Percentiles rank a stretch among this genome's conserved stretches.
phyloP scores from a whole-genome alignment of 2,329 filamentous ascomycete genomes.

The Fusarium sp. region DNA sequence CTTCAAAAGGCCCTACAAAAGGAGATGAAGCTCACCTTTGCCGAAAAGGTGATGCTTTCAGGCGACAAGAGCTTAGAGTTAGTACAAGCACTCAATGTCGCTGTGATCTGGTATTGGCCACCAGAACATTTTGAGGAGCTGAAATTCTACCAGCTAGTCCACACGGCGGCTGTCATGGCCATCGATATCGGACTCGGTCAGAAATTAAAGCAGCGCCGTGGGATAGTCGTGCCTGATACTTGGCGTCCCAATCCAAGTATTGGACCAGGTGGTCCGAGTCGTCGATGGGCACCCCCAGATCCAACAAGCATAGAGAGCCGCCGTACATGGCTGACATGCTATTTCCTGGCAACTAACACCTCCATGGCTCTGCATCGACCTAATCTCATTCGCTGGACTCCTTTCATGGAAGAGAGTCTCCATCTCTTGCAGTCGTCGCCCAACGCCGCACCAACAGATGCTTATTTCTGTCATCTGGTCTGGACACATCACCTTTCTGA shows the following conservation, averaged over 20 bases:
- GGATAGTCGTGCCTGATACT: conserved; percentile 40
- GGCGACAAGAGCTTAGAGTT: conserved; percentile 87
- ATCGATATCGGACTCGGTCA: conserved; percentile 83
- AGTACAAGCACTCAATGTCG: conserved; percentile 80
- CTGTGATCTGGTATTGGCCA: conserved; percentile 87
- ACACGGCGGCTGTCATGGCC: conserved; percentile 84
- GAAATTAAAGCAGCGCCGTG: conserved; percentile 39
- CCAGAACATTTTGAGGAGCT: conserved; percentile 87
- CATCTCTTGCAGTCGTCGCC: conserved; percentile 66
- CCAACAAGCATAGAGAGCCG: conserved; percentile 67
- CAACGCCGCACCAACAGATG: conserved; percentile 68
- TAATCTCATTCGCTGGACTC: conserved; percentile 69
- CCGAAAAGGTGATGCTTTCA: conserved; percentile 78
- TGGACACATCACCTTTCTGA: conserved; percentile 74
- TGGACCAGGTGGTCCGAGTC: conserved; percentile 40
- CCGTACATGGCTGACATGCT: conserved; percentile 70
- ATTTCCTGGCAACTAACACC: conserved; percentile 69
- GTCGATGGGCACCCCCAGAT: conserved; percentile 60
- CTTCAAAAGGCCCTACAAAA: conserved; percentile 73
- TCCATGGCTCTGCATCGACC: conserved; percentile 72
- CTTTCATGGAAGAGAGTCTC: conserved; percentile 71
- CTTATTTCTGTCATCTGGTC: conserved; percentile 69
- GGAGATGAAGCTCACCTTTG: conserved; percentile 79
- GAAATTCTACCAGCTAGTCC: conserved; percentile 89
- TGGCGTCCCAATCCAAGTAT: conserved; percentile 48